phyloP scores from a whole-genome alignment of 495 filamentous ascomycete genomes.

The Apiosordaria backusii region DNA sequence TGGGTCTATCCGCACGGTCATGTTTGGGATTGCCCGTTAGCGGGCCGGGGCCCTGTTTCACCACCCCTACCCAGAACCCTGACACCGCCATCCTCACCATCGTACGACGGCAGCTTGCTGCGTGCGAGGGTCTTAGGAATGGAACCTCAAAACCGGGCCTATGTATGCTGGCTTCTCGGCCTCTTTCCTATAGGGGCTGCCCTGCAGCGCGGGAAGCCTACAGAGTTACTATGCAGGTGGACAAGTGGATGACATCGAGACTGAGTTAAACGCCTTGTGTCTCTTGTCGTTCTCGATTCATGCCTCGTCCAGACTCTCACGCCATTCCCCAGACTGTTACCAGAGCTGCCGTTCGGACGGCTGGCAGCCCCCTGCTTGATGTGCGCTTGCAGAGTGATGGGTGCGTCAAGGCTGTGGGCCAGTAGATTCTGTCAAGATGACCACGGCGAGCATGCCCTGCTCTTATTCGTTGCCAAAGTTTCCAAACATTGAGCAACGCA shows the following conservation, averaged over 20 bases:
- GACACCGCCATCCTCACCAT: constrained; percentile 16
- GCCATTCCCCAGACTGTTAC: not conserved
- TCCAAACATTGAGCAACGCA: constrained; percentile 22
- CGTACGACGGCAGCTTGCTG: constrained; percentile 10
- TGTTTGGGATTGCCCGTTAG: constrained; percentile 34
- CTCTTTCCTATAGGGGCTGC: not conserved
- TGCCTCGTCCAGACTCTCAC: constrained; percentile 2
- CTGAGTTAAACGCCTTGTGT: constrained; percentile 1
- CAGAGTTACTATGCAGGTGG: not conserved
- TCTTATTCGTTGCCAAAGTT: constrained; percentile 24
- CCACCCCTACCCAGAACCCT: constrained; percentile 26
- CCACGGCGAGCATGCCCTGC: not conserved
- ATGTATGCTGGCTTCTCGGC: constrained; percentile 1
- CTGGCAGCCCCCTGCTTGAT: constrained; percentile 23
- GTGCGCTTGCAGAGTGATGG: constrained; percentile 18
- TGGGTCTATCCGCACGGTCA: constrained; percentile 28
- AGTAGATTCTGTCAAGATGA: constrained; percentile 20
- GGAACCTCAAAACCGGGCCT: constrained; percentile 27
- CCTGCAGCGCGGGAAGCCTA: not conserved
- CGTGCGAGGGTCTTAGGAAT: constrained; percentile 17
- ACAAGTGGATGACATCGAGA: not conserved
- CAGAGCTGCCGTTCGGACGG: not conserved
- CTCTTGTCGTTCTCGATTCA: constrained; percentile 9
- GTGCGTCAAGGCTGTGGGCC: constrained; percentile 28
- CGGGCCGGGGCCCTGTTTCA: constrained; percentile 40